Conservation (phyloP, 192 early-diverging fungal species). For the Gonapodya sp. region DNA sequence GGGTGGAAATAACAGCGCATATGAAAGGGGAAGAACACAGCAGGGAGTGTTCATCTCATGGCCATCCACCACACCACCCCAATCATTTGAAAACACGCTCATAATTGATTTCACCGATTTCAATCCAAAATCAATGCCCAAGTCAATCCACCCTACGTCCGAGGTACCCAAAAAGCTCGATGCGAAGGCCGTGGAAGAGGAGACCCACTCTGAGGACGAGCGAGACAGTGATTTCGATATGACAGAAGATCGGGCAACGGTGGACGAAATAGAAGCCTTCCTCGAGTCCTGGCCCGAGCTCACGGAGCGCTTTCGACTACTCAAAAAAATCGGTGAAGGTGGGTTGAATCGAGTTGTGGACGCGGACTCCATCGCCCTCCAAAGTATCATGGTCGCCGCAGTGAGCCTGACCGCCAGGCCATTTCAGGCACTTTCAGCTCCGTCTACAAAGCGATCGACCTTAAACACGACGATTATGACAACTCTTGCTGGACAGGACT, state of each 20-base stretch:
- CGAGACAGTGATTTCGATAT: background rate
- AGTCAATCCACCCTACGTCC: no score
- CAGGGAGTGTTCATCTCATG: no score
- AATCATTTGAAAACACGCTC: no score
- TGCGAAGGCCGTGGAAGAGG: no score
- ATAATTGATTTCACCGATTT: no score
- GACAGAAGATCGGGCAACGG: background rate
- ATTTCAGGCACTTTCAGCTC: constrained; percentile 89
- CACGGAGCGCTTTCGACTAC: constrained; percentile 46
- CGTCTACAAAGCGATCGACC: constrained; percentile 83
- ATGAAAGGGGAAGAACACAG: no score
- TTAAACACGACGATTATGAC: constrained; percentile 58
- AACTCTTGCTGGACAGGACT: constrained; percentile 47
- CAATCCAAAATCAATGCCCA: no score
- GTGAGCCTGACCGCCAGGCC: background rate
- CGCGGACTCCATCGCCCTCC: background rate
- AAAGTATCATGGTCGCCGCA: no score
- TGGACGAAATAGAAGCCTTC: constrained; percentile 55
- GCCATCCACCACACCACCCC: no score
- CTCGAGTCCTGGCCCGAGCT: constrained; percentile 43
- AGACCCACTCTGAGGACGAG: background rate
- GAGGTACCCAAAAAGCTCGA: no score
- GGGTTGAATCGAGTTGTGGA: background rate
- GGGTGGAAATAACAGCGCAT: no score
- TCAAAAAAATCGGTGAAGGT: constrained; percentile 79